phyloP scores from a whole-genome alignment of 805 yeast species.

The Candida peoriensis region DNA sequence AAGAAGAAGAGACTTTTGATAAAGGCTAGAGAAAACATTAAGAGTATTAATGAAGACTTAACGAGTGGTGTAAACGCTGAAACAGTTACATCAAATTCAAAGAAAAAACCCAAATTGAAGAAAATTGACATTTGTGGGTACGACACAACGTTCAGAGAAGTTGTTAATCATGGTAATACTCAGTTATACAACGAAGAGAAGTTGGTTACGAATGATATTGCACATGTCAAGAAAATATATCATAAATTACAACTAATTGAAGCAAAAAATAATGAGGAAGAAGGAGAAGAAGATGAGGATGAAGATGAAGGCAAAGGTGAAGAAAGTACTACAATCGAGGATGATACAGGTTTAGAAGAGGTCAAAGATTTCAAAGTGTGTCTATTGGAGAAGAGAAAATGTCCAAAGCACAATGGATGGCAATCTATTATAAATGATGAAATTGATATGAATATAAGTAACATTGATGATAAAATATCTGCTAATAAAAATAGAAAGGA shows the following conservation, averaged over 20 bases:
- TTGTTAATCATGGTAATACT: conserved; percentile 2
- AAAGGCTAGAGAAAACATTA: conserved; percentile 20
- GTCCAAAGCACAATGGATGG: conserved; percentile 53
- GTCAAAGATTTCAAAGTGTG: conserved; percentile 29
- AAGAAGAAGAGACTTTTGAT: conserved; percentile 17
- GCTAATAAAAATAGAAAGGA: conserved; percentile 25
- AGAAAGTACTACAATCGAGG: no score
- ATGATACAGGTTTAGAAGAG: no score
- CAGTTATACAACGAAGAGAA: conserved; percentile 17
- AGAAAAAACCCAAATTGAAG: conserved; percentile 21
- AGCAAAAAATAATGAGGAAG: no score
- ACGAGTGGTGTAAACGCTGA: conserved; percentile 4
- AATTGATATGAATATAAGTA: conserved; percentile 30
- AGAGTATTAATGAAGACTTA: conserved; percentile 22
- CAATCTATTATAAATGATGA: conserved; percentile 30
- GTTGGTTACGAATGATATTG: conserved; percentile 14
- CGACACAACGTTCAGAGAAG: conserved; percentile 28
- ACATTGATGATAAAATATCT: conserved; percentile 16
- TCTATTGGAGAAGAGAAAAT: conserved; percentile 48
- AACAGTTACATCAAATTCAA: conserved; percentile 1
- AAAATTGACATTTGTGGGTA: conserved; percentile 52
- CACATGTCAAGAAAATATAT: conserved; percentile 4
- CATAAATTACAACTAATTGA: conserved; percentile 5
- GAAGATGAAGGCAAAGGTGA: no score
- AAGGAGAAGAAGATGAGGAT: conserved; percentile 3